These are phyloP conservation scores for Papilionanthe hybrid DNA, from an alignment of 116 monocot species.

Conservation along the genomic window DNA sequence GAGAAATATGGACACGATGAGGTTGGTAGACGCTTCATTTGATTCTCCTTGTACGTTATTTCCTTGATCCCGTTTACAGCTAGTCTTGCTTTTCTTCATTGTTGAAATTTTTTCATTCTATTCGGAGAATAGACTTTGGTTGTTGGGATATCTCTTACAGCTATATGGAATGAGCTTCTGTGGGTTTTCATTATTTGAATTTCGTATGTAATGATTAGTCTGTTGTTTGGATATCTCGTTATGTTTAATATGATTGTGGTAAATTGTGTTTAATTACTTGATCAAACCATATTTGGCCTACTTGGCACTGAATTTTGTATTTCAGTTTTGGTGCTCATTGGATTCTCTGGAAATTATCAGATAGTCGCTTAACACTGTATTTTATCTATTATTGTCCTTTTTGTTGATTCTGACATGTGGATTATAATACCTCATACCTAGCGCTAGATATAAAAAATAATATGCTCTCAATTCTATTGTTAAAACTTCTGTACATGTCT, in stretches of 20 bases:
- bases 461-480: neutral
- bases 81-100: neutral
- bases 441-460: neutral
- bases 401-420: neutral
- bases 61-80: slow-evolving; percentile 1
- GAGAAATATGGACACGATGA: slow-evolving; percentile 70
- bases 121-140: neutral
- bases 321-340: neutral
- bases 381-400: neutral
- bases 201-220: no score
- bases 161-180: neutral
- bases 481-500: neutral
- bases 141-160: neutral
- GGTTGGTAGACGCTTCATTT: slow-evolving; percentile 28
- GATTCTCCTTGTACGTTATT: neutral
- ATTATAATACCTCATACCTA: neutral
- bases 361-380: neutral
- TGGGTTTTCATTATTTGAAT: neutral
- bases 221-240: neutral
- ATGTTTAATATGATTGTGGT: neutral
- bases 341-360: neutral
- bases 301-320: neutral
- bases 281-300: neutral
- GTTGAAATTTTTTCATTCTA: neutral
- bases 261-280: neutral